These are phyloP conservation scores for Botrytis pseudocinerea DNA, from an alignment of 2,329 filamentous ascomycete species.

Conservation along the genomic window DNA sequence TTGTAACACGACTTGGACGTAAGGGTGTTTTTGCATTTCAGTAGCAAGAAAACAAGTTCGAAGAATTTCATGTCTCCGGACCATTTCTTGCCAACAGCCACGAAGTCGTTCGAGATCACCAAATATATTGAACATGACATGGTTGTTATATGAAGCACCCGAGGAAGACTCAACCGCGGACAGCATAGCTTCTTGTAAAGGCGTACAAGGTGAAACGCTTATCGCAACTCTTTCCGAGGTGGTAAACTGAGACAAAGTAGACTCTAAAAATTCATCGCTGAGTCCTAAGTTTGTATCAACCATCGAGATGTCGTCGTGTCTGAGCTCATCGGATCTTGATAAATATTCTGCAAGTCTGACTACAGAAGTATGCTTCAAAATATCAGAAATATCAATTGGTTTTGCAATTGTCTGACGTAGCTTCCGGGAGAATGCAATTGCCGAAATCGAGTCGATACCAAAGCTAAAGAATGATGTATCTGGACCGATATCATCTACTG, in stretches of 20 bases:
- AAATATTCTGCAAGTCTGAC: constrained; percentile 54
- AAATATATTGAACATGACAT: constrained; percentile 62
- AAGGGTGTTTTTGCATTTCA: constrained; percentile 58
- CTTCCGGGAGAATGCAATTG: constrained; percentile 65
- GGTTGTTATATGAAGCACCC: constrained; percentile 68
- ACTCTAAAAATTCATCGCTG: constrained; percentile 29
- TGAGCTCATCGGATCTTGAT: constrained; percentile 6
- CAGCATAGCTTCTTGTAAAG: constrained; percentile 86
- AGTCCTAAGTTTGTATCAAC: constrained; percentile 33
- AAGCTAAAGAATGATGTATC: constrained; percentile 75
- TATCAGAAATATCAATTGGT: constrained; percentile 63
- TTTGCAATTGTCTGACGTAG: constrained; percentile 51
- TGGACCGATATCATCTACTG: constrained; percentile 52
- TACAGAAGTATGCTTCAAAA: constrained; percentile 70
- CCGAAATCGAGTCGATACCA: constrained; percentile 81
- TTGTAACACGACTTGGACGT: constrained; percentile 69
- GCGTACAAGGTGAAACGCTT: constrained; percentile 75
- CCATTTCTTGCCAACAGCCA: constrained; percentile 62
- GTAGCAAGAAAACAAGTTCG: constrained; percentile 75
- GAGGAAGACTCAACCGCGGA: constrained; percentile 51
- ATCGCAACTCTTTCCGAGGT: constrained; percentile 44
- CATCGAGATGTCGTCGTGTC: too few species aligned
- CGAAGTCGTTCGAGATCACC: constrained; percentile 53
- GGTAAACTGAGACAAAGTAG: constrained; percentile 30
- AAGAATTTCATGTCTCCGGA: constrained; percentile 70